Percentiles rank a stretch among this genome's conserved stretches.
phyloP scores from a whole-genome alignment of 164 flowering plant genomes.

The Berberis vulgaris region DNA sequence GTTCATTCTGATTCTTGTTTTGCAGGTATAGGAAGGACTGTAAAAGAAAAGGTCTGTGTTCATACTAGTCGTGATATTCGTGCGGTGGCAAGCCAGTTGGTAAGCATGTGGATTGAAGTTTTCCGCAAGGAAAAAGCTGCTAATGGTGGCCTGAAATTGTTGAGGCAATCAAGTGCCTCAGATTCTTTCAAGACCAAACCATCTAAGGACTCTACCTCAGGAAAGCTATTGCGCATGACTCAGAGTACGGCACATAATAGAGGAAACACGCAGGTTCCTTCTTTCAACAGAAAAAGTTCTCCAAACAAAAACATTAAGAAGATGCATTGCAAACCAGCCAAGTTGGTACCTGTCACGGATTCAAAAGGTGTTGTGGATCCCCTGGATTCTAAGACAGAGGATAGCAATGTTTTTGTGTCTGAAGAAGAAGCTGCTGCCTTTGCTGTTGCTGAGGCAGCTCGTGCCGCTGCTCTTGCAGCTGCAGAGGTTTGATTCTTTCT shows the following conservation, averaged over 20 bases:
- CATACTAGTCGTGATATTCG: slow-evolving; percentile 99
- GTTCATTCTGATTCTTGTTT: no score
- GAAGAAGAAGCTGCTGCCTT: slow-evolving; percentile 89
- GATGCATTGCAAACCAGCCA: slow-evolving; percentile 30
- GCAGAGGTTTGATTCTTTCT: slow-evolving; percentile 63
- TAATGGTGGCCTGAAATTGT: slow-evolving; percentile 47
- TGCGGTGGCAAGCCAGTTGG: slow-evolving; percentile 93
- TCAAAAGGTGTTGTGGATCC: slow-evolving; percentile 34
- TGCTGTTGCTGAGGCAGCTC: slow-evolving; percentile 93
- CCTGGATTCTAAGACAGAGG: slow-evolving; percentile 36
- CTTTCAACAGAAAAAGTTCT: slow-evolving; percentile 30
- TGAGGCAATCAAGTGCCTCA: slow-evolving; percentile 40
- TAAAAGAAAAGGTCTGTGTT: slow-evolving; percentile 92
- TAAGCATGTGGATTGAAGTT: slow-evolving; percentile 86
- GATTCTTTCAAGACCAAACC: slow-evolving; percentile 51
- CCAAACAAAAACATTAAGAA: slow-evolving; percentile 32
- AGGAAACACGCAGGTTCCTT: slow-evolving; percentile 23
- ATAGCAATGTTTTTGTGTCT: slow-evolving; percentile 33
- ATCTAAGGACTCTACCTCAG: slow-evolving; percentile 31
- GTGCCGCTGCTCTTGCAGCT: slow-evolving; percentile 84
- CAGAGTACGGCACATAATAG: slow-evolving; percentile 25
- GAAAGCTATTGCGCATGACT: slow-evolving; percentile 47
- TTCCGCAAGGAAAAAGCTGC: slow-evolving; percentile 92
- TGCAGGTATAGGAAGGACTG: slow-evolving; percentile 91
- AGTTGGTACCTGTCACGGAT: slow-evolving; percentile 26